These are phyloP conservation scores for Pneumocystis carinii DNA, from an alignment of 1,139 yeast genomes.

Conservation along the genomic window DNA sequence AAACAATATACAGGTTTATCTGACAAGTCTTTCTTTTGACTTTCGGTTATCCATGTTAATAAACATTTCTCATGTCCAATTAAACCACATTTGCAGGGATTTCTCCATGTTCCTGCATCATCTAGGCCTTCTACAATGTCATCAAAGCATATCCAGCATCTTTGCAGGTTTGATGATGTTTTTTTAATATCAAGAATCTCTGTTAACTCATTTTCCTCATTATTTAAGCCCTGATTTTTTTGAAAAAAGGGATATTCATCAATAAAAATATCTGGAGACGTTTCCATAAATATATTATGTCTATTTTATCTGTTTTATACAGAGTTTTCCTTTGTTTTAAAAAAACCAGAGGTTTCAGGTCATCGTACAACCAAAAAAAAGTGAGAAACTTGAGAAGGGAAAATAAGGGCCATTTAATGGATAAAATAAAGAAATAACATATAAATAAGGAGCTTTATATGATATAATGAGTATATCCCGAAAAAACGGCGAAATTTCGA, in stretches of 20 bases:
- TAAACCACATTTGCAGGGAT: conserved; percentile 31
- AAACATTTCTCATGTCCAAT: conserved; percentile 31
- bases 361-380: neutral
- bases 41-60: conserved; percentile 25
- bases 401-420: neutral
- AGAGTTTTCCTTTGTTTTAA: neutral
- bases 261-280: neutral
- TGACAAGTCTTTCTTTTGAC: conserved; percentile 4
- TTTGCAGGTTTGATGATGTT: neutral
- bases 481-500: neutral
- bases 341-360: neutral
- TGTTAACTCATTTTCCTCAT: neutral
- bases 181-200: neutral
- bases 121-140: conserved; percentile 3
- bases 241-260: neutral
- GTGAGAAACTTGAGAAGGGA: too few species aligned
- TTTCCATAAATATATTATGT: neutral
- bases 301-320: neutral
- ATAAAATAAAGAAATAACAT: neutral
- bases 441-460: neutral
- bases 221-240: neutral
- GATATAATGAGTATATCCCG: neutral
- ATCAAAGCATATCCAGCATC: conserved; percentile 11
- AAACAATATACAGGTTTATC: conserved; percentile 3
- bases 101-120: conserved; percentile 20